Percentiles rank a stretch among this genome's conserved stretches.
These are phyloP conservation scores for Cardamine chenopodiifolia DNA, from an alignment of 345 rosid species.

Conservation along the genomic window DNA sequence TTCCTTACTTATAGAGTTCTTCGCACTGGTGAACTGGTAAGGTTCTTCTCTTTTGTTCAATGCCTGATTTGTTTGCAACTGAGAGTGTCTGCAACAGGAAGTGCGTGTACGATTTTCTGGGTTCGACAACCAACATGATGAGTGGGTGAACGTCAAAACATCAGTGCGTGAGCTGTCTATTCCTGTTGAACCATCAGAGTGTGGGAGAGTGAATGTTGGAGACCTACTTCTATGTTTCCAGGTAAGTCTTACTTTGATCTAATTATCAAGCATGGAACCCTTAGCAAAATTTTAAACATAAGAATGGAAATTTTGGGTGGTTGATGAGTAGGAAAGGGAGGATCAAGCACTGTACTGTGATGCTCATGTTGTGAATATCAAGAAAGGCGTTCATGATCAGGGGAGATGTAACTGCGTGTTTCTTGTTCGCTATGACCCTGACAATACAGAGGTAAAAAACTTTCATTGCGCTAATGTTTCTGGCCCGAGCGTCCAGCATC, in stretches of 20 bases:
- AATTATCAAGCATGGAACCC: conserved; percentile 3
- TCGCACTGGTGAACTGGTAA: conserved; percentile 71
- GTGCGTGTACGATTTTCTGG: conserved; percentile 85
- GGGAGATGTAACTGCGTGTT: conserved; percentile 61
- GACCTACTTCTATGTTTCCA: conserved; percentile 79
- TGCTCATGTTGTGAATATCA: conserved; percentile 61
- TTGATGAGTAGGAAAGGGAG: conserved; percentile 56
- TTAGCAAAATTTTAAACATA: neutral
- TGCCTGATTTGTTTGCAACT: conserved; percentile 23
- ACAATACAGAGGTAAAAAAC: conserved; percentile 52
- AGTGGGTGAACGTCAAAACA: conserved; percentile 74
- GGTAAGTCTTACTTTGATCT: conserved; percentile 45
- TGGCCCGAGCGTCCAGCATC: conserved; percentile 78
- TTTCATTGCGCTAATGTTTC: conserved; percentile 81
- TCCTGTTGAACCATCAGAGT: conserved; percentile 82
- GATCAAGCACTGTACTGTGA: conserved; percentile 66
- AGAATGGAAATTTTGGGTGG: conserved; percentile 3
- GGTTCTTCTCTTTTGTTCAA: conserved; percentile 32
- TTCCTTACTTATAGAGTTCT: conserved; percentile 63
- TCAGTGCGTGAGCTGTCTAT: conserved; percentile 75
- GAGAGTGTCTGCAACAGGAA: conserved; percentile 56
- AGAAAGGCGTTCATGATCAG: conserved; percentile 55
- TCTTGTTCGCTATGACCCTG: conserved; percentile 58
- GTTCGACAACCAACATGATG: conserved; percentile 64
- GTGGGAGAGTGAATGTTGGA: conserved; percentile 59